Percentiles rank a stretch among this genome's conserved stretches.
phyloP scores from a whole-genome alignment of 129 eudicot genomes.

The Ambrosia artemisiifolia region DNA sequence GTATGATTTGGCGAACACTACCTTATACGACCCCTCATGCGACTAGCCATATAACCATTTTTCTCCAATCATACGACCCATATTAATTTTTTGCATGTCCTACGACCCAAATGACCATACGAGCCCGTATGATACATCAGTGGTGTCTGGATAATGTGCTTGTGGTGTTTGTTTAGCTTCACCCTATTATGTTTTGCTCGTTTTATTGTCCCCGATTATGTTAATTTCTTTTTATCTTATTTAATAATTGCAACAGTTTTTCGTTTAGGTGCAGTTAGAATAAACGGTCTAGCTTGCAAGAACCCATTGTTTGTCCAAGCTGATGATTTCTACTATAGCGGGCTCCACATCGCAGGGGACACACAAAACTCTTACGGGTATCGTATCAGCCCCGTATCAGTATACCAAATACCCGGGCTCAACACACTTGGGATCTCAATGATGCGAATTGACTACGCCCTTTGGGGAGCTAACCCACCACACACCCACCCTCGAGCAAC shows the following conservation, averaged over 20 bases:
- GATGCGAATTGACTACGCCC: conserved; percentile 43
- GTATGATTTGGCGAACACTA: too few species aligned
- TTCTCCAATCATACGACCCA: too few species aligned
- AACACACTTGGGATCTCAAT: conserved; percentile 45
- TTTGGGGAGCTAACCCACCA: conserved; percentile 46
- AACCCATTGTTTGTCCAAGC: conserved; percentile 36
- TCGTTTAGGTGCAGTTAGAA: conserved; percentile 28
- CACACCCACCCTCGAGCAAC: conserved; percentile 55
- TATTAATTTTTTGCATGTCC: too few species aligned
- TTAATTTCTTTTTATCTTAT: background rate
- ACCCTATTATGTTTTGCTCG: background rate
- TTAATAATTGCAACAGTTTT: background rate
- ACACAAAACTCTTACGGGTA: conserved; percentile 40
- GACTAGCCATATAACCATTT: too few species aligned
- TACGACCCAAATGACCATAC: too few species aligned
- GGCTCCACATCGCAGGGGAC: conserved; percentile 41
- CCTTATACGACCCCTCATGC: too few species aligned
- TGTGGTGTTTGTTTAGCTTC: too few species aligned
- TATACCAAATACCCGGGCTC: conserved; percentile 41
- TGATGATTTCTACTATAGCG: conserved; percentile 44
- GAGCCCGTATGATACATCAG: too few species aligned
- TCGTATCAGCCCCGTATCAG: conserved; percentile 35
- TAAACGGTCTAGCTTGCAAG: conserved; percentile 50
- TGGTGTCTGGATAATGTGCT: too few species aligned
- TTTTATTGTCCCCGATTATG: background rate